A percentile compares a stretch with the other conserved stretches of the same genome.
Conservation (phyloP, 768 basidiomycete species). For the Tricholoma saponaceum region DNA sequence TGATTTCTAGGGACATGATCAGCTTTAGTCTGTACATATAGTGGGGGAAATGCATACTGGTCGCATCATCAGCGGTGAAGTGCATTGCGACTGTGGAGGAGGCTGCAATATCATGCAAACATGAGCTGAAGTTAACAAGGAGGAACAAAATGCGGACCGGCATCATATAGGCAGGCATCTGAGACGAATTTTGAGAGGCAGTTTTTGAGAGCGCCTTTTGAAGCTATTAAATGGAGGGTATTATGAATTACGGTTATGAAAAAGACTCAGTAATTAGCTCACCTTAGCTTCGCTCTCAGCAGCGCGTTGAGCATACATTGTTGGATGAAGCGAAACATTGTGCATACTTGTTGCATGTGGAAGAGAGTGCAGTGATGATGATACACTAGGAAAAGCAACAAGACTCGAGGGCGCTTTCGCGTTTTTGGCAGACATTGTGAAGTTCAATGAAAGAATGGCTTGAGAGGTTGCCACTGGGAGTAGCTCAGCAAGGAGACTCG, state of each 20-base stretch:
- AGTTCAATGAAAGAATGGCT: slow-evolving; percentile 8
- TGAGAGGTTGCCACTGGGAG: slow-evolving; percentile 7
- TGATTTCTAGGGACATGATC: slow-evolving; percentile 13
- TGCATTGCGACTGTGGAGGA: slow-evolving; percentile 32
- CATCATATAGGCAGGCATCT: slow-evolving; percentile 28
- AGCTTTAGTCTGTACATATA: background rate
- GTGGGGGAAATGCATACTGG: slow-evolving; percentile 33
- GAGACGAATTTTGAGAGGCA: slow-evolving; percentile 30
- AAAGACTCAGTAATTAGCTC: slow-evolving; percentile 2
- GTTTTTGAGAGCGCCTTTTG: slow-evolving; percentile 62
- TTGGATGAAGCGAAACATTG: slow-evolving; percentile 61
- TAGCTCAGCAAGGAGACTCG: slow-evolving; percentile 13
- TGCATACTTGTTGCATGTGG: slow-evolving; percentile 71
- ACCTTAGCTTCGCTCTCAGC: slow-evolving; percentile 79
- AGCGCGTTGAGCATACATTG: slow-evolving; percentile 63
- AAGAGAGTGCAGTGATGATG: slow-evolving; percentile 61
- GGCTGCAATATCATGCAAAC: slow-evolving; percentile 23
- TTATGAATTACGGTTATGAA: slow-evolving; percentile 1
- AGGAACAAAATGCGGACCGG: slow-evolving; percentile 26
- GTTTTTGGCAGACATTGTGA: slow-evolving; percentile 31
- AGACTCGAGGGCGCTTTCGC: slow-evolving; percentile 47
- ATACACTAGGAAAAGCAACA: slow-evolving; percentile 70
- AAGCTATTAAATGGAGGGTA: slow-evolving; percentile 34
- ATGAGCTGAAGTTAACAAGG: slow-evolving; percentile 6
- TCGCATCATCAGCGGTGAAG: slow-evolving; percentile 55